phyloP scores from a whole-genome alignment of 2,329 filamentous ascomycete species.

The Diaporthe vexans region DNA sequence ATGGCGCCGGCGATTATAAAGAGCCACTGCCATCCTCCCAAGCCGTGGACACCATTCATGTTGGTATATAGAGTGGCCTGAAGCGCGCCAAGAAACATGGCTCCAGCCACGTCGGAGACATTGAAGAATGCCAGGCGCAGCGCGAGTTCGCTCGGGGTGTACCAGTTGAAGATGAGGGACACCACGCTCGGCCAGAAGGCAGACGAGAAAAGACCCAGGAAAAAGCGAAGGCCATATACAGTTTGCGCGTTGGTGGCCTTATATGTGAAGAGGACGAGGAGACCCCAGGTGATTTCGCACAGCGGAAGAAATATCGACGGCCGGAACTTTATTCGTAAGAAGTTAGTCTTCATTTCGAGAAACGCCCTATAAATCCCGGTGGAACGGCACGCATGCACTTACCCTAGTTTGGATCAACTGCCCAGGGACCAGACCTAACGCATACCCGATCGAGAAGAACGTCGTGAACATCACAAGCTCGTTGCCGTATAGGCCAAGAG shows the following conservation, averaged over 20 bases:
- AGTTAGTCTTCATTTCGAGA: background rate
- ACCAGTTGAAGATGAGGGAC: constrained; percentile 63
- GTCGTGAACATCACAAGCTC: constrained; percentile 36
- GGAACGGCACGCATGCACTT: background rate
- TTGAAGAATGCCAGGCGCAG: constrained; percentile 59
- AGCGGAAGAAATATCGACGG: constrained; percentile 46
- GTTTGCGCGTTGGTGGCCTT: constrained; percentile 49
- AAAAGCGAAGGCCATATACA: constrained; percentile 54
- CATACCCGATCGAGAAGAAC: constrained; percentile 34
- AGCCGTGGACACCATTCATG: constrained; percentile 58
- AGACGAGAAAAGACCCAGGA: constrained; percentile 52
- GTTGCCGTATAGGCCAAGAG: constrained; percentile 29
- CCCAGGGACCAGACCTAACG: constrained; percentile 25
- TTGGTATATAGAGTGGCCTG: constrained; percentile 63
- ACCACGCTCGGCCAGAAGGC: constrained; percentile 52
- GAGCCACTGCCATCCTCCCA: constrained; percentile 67
- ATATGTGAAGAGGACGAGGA: constrained; percentile 45
- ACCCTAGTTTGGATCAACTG: constrained; percentile 42
- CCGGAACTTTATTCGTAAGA: constrained; percentile 26
- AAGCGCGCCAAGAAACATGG: constrained; percentile 82
- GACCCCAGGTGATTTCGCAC: constrained; percentile 56
- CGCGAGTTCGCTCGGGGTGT: constrained; percentile 59
- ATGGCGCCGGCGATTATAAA: constrained; percentile 63
- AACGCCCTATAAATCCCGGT: background rate
- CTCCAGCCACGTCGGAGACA: constrained; percentile 58